Evolutionary conservation across 495 filamentous ascomycete genomes (phyloP), one percentile per base, ranked within the genome.

Genomic region (Daldinia loculata): DNA sequence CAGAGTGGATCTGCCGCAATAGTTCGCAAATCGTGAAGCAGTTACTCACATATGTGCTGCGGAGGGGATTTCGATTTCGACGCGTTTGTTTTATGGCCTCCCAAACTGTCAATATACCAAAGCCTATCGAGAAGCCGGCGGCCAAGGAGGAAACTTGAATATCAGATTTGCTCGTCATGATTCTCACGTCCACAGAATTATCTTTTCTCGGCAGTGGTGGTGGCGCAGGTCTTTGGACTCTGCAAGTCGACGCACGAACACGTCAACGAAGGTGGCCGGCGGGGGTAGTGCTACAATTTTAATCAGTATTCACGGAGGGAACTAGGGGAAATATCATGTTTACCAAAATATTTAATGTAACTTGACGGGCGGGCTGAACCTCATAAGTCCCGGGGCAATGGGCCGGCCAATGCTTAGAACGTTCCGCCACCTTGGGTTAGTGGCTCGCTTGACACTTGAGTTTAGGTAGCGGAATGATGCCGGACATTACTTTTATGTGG

Each of bases 61-160:
- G 61, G 34, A 75, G 59, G 14, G 78, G 78, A 48, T 75, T 60
- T 17, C 76, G 66, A 19, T 76, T 72, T 29, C 78, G 62, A 32
- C 64, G 50, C n/a, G 72, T 80, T 50, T 81, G 79, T 12, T 69
- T 73, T 19, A 75, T 70, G 1, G 79, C 79, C 29, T 70, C 73
- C 80, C 80, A 82, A 62, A 77, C 76, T 39, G 80, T 82, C 55
- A 82, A 70, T 41, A 79, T 65, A 3, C 80, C 80, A 36, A 82
- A 82, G 2, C 80, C 80, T 32, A 82, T 61, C 19, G 80, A 82
- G 51, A 82, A 82, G 17, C 80, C 80, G 50, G 69, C 75, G 14
- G 76, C 80, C 63, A 80, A 59, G 26, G 79, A 80, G 22, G 80
- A 77, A 14, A 82, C 55, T n/a, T 57, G 62, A 17, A 65, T 65